phyloP scores from a whole-genome alignment of 2,329 filamentous ascomycete genomes.

The Claviceps quebecensis region DNA sequence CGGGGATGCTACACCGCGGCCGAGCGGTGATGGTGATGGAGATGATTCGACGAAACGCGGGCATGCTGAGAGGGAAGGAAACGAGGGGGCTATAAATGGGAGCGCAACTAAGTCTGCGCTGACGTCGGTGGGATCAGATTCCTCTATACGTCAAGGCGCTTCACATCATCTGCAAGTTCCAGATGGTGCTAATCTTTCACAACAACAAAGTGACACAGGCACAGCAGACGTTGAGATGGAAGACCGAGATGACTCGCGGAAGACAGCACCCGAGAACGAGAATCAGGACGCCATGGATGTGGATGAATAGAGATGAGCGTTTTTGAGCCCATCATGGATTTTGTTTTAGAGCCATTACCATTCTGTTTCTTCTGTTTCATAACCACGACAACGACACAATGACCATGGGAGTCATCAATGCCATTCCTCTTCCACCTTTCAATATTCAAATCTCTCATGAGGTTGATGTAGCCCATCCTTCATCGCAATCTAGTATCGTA shows the following conservation, averaged over 20 bases:
- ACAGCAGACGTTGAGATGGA: slow-evolving; percentile 47
- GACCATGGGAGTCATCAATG: not conserved
- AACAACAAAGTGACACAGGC: slow-evolving; percentile 10
- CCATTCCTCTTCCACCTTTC: not conserved
- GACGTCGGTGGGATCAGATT: not conserved
- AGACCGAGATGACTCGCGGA: slow-evolving; percentile 24
- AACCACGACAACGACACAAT: not conserved
- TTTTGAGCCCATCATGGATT: not conserved
- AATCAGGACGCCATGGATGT: slow-evolving; percentile 44
- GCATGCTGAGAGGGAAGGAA: slow-evolving; percentile 17
- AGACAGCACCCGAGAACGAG: slow-evolving; percentile 21
- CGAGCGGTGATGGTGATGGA: slow-evolving; percentile 31
- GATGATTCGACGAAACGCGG: slow-evolving; percentile 12
- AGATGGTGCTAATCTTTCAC: slow-evolving; percentile 8
- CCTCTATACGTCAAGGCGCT: slow-evolving; percentile 2
- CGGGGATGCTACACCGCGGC: slow-evolving; percentile 35
- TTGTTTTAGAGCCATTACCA: not conserved
- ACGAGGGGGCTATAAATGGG: slow-evolving; percentile 5
- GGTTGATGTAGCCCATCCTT: not conserved
- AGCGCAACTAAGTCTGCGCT: slow-evolving; percentile 6
- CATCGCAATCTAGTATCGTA: not conserved
- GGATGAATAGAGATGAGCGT: slow-evolving; percentile 25
- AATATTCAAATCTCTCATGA: not conserved
- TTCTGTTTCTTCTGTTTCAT: not conserved
- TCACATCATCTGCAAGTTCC: slow-evolving; percentile 7